Evolutionary conservation across 306 rosid genomes (phyloP).

Genomic region (Vachellia pachyceras): DNA sequence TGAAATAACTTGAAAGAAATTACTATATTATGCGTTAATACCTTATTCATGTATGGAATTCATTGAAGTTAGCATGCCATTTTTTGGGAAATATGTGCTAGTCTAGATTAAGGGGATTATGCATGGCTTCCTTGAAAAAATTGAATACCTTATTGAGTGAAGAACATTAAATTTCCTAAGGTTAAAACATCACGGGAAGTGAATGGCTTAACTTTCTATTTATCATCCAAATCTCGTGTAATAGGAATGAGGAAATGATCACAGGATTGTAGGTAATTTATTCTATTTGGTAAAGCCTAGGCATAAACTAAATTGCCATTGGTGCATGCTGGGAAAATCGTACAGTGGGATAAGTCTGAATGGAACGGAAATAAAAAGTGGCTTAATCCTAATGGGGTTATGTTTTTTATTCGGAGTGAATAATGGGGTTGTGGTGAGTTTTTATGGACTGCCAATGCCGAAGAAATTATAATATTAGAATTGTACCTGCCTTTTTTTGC

Average conservation of each 20-base stretch:
- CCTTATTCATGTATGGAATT: background rate
- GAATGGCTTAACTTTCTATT: background rate
- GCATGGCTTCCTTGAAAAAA: background rate
- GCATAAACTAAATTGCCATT: background rate
- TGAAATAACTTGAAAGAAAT: background rate
- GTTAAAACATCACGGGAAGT: background rate
- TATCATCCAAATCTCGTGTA: background rate
- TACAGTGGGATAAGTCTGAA: background rate
- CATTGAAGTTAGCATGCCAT: background rate
- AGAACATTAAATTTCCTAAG: background rate
- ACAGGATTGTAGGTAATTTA: background rate
- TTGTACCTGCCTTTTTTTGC: background rate
- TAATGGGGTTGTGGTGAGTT: background rate
- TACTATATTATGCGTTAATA: too few relatives aligned
- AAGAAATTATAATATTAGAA: background rate
- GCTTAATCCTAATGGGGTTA: background rate
- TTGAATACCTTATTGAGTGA: background rate
- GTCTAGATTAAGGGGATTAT: slow-evolving; percentile 6
- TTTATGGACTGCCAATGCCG: background rate
- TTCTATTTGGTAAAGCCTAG: background rate
- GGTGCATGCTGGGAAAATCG: background rate
- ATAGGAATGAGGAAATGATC: background rate
- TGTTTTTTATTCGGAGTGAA: too few relatives aligned
- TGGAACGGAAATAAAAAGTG: background rate
- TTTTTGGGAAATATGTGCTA: background rate